phyloP scores from a whole-genome alignment of 169 alveolate species.

The Cryptosporidium xiaoi region DNA sequence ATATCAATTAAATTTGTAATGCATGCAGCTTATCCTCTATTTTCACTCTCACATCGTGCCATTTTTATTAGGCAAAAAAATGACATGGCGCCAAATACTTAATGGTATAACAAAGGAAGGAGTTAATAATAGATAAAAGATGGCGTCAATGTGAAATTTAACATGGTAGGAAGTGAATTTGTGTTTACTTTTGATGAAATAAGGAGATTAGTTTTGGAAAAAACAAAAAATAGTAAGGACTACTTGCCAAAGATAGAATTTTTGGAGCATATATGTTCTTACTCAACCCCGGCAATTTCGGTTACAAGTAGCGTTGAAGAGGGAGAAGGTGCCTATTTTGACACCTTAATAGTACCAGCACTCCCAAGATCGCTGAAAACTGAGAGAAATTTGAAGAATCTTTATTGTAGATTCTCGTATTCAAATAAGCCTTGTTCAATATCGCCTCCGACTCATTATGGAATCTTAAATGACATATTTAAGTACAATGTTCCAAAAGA shows the following conservation, averaged over 20 bases:
- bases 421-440: conserved; percentile 34
- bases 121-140: no score
- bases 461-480: background rate
- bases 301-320: background rate
- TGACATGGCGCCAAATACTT: no score
- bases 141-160: background rate
- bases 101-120: no score
- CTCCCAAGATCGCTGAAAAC: conserved; percentile 30
- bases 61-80: no score
- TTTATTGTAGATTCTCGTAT: conserved; percentile 34
- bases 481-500: background rate
- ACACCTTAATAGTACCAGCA: conserved; percentile 50
- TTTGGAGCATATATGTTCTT: conserved; percentile 14
- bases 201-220: conserved; percentile 3
- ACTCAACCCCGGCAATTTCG: conserved; percentile 28
- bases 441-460: conserved; percentile 57
- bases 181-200: conserved; percentile 13
- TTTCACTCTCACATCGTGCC: no score
- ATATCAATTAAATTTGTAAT: no score
- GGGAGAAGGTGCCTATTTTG: background rate
- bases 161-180: conserved; percentile 17
- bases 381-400: conserved; percentile 26
- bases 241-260: conserved; percentile 20
- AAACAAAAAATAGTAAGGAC: conserved; percentile 1
- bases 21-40: no score